Evolutionary conservation across 805 yeast species (phyloP), one percentile per base, ranked within the genome.

Genomic region (Teunomyces pallodes): DNA sequence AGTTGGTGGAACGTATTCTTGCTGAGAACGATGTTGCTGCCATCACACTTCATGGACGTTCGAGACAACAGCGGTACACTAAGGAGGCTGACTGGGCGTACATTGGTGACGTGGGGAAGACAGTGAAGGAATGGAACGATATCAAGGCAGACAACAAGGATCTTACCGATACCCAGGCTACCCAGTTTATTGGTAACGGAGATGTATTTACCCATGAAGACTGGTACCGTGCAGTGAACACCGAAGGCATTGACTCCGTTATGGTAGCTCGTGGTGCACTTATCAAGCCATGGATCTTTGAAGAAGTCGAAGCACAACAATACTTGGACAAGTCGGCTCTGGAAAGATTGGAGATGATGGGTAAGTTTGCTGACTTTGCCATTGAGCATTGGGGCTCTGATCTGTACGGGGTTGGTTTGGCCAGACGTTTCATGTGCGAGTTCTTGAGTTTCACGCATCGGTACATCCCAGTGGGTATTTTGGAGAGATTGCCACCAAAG

Each of bases 211-310:
- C 89, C 14, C 82, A 79, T 70, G 87, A 87, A 59, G 98, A 94
- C 63, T 94, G 96, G 96, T 80, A 89, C 65, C 76, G 74, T 30
- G 90, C 86, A 9, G 74, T 84, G 36, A 67, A 71, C 26, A 79
- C 82, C 42, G 80, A 80, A 28, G 86, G 87, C 17, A 83, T 92
- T 49, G 99, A 94, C 69, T 83, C 94, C 28, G 96, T 90, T 13
- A 94, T 95, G 97, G 89, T 94, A 46, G 99, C 98, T 2, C 80
- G 99, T 61, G 99, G 98, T 47, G 98, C 98, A 1, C 78, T 94
- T 54, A 91, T 94, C 64, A 94, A 94, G 69, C 99, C 99, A 31
- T 94, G 99, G 99, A 88, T 94, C 45, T 94, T 92, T 58, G 97
- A 94, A 71, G 99, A 94, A 69, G 81, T 94, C 48, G 95, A 92